Conservation (phyloP, 768 basidiomycete species). For the Tulasnella sp. region DNA sequence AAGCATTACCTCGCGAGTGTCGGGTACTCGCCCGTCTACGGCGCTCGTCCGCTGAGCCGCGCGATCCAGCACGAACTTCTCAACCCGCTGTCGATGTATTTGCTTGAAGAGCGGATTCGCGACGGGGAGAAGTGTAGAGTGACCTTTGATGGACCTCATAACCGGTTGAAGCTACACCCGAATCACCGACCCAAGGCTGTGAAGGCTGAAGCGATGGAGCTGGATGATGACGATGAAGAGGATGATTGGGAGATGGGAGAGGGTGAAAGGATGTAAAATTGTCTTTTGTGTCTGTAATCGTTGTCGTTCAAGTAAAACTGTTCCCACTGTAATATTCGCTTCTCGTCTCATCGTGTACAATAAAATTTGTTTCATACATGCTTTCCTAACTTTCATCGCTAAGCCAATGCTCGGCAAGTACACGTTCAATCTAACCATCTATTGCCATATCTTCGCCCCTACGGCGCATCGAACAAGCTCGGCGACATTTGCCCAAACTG, state of each 20-base stretch:
- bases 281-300: neutral
- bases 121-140: constrained; percentile 71
- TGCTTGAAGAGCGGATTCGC: constrained; percentile 69
- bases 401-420: too few relatives aligned
- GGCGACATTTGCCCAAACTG: neutral
- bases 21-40: constrained; percentile 73
- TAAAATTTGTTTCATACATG: too few relatives aligned
- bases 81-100: constrained; percentile 76
- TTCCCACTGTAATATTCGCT: neutral
- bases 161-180: constrained; percentile 63
- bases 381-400: too few relatives aligned
- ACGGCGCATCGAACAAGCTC: neutral
- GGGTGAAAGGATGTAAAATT: constrained; percentile 1
- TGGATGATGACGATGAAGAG: constrained; percentile 41
- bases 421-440: too few relatives aligned
- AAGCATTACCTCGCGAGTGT: constrained; percentile 63
- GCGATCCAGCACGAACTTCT: constrained; percentile 86
- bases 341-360: neutral
- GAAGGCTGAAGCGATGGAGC: constrained; percentile 38
- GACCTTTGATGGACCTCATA: constrained; percentile 69
- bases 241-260: constrained; percentile 30
- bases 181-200: constrained; percentile 52
- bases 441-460: too few relatives aligned
- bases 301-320: neutral
- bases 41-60: constrained; percentile 85